Evolutionary conservation across 2,329 filamentous ascomycete species (phyloP).

Genomic region (Elsinoe arachidis): DNA sequence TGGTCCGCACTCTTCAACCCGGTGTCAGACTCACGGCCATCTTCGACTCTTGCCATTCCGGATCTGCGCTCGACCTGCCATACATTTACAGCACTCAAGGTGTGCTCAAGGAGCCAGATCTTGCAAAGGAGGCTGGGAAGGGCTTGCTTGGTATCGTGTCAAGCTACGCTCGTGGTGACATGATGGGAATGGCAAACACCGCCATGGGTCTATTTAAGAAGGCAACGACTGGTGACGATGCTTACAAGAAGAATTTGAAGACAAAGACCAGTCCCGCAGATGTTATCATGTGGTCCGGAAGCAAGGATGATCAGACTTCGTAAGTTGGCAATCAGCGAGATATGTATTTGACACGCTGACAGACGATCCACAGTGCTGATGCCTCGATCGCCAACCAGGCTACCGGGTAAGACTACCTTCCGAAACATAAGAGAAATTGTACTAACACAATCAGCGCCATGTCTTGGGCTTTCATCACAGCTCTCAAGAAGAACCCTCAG

Average conservation of each 20-base stretch:
- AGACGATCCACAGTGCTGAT: slow-evolving; percentile 57
- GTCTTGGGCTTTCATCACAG: slow-evolving; percentile 93
- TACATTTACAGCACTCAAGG: slow-evolving; percentile 76
- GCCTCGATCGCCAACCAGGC: slow-evolving; percentile 80
- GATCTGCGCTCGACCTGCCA: slow-evolving; percentile 66
- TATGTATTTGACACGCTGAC: slow-evolving; percentile 8
- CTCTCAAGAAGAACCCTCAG: slow-evolving; percentile 84
- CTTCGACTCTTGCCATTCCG: slow-evolving; percentile 74
- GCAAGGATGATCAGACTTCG: slow-evolving; percentile 92
- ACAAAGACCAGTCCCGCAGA: slow-evolving; percentile 93
- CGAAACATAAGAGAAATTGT: background rate
- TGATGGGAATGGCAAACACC: slow-evolving; percentile 69
- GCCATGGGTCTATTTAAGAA: slow-evolving; percentile 84
- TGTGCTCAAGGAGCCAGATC: slow-evolving; percentile 70
- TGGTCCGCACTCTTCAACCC: slow-evolving; percentile 67
- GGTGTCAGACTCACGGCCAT: slow-evolving; percentile 79
- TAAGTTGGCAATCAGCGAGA: slow-evolving; percentile 41
- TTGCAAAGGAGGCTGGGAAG: slow-evolving; percentile 69
- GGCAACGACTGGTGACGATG: slow-evolving; percentile 68
- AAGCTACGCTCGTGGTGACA: slow-evolving; percentile 74
- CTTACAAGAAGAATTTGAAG: slow-evolving; percentile 68
- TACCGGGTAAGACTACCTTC: slow-evolving; percentile 50
- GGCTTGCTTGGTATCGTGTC: slow-evolving; percentile 63
- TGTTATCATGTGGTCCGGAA: slow-evolving; percentile 96
- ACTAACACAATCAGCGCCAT: slow-evolving; percentile 52